phyloP scores from a whole-genome alignment of 75 land plant species.

The Pinus tabuliformis region DNA sequence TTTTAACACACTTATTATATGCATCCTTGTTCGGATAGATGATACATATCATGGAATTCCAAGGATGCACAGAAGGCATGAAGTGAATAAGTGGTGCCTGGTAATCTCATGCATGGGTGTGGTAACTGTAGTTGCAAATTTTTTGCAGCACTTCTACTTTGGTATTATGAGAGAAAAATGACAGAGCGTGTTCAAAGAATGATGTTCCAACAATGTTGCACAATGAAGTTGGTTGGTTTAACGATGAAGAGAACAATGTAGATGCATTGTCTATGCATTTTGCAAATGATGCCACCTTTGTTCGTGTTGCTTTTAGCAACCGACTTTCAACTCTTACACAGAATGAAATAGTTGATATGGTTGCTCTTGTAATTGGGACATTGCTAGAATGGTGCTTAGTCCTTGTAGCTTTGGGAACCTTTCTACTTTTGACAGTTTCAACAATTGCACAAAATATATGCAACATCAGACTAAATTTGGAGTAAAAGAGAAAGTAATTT shows the following conservation, averaged over 20 bases:
- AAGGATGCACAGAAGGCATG: slow-evolving; percentile 32
- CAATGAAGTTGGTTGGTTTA: slow-evolving; percentile 99
- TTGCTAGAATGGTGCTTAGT: slow-evolving; percentile 88
- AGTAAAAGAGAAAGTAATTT: no score
- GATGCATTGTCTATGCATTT: slow-evolving; percentile 94
- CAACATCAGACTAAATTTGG: no score
- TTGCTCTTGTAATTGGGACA: slow-evolving; percentile 84
- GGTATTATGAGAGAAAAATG: slow-evolving; percentile 99
- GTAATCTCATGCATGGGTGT: slow-evolving; percentile 88
- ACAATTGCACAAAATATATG: slow-evolving; percentile 59
- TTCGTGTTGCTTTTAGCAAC: slow-evolving; percentile 98
- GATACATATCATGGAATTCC: slow-evolving; percentile 58
- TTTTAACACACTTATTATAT: slow-evolving; percentile 97
- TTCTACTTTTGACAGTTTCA: slow-evolving; percentile 84
- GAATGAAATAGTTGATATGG: slow-evolving; percentile 81
- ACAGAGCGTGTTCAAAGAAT: slow-evolving; percentile 96
- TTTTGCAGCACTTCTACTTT: slow-evolving; percentile 98
- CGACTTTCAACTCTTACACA: slow-evolving; percentile 94
- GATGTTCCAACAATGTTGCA: slow-evolving; percentile 99
- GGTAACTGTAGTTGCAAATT: slow-evolving; percentile 89
- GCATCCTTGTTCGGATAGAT: slow-evolving; percentile 69
- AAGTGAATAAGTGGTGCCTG: slow-evolving; percentile 90
- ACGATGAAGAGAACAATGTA: slow-evolving; percentile 94
- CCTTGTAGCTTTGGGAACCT: slow-evolving; percentile 85
- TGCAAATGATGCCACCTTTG: slow-evolving; percentile 99